Evolutionary conservation across 1,284 basidiomycete genomes (phyloP).

Genomic region (Xerocomus cyaneibrunnescens): DNA sequence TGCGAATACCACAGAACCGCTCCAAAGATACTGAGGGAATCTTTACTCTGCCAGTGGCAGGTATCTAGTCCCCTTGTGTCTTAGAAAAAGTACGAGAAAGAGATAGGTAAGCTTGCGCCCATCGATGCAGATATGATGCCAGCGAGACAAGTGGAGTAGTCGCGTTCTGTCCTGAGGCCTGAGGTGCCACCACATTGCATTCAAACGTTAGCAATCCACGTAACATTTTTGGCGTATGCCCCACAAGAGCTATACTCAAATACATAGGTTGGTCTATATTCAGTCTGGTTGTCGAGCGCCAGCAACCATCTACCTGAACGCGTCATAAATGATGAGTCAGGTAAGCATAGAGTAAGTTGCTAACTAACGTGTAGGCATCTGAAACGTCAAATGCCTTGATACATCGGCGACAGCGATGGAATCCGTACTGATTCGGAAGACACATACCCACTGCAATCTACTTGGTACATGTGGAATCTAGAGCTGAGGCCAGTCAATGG

Average conservation of each 20-base stretch:
- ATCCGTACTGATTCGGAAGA: not conserved
- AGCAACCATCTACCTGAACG: conserved; percentile 39
- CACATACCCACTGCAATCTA: conserved; percentile 58
- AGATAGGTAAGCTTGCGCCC: too few species aligned
- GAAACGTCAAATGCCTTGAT: conserved; percentile 44
- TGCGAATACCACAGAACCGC: too few species aligned
- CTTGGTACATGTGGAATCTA: conserved; percentile 75
- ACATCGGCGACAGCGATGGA: conserved; percentile 10
- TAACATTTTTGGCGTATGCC: conserved; percentile 43
- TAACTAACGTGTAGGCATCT: conserved; percentile 45
- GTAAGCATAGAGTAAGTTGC: conserved; percentile 4
- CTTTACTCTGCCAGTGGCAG: too few species aligned
- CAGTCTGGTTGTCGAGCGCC: conserved; percentile 33
- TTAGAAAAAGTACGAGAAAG: too few species aligned
- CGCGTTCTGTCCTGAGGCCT: too few species aligned
- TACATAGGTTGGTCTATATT: conserved; percentile 41
- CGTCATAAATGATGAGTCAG: not conserved
- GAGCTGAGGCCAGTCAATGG: conserved; percentile 73
- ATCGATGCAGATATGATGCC: too few species aligned
- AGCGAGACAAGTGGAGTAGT: too few species aligned
- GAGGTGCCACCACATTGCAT: conserved; percentile 52
- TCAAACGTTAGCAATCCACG: conserved; percentile 45
- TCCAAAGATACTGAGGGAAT: too few species aligned
- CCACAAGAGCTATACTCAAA: conserved; percentile 46
- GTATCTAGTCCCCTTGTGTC: too few species aligned